Base-by-base conservation (phyloP, 2,329 filamentous ascomycete species). In the Pseudofabraea citricarpa region DNA sequence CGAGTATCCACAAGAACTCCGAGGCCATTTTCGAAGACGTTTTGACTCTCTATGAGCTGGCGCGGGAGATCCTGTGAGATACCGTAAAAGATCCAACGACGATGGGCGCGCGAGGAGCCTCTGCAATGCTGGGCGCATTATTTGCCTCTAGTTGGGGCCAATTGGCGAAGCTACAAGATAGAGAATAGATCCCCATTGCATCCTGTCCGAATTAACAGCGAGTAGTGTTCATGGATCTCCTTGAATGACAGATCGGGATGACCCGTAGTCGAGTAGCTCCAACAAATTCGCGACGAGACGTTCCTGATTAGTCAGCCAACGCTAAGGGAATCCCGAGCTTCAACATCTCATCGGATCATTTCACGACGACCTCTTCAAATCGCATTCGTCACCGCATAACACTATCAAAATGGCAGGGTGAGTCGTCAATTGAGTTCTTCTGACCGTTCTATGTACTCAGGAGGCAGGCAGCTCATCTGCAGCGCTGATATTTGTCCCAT, bases 351-450 rank as follows among this genome's bases (percentile, higher is more conserved):
- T 37, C 36, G 26, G 32, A 33, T 36, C 36, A 48, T 31, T 44
- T 46, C 39, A 37, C 26, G 39, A 46, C 36, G 41, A 40, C 44
- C 40, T 46, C 21, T 41, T 23, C 36, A 45, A 27, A 40, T 21
- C 35, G 36, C 23, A 43, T 23, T 32, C 37, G 18, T 32, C 36
- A 36, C 9, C 41, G 33, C 36, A 48, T 23, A 33, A 51, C 46
- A 36, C 46, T 53, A 24, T 44, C 52, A 56, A 48, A 58, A 59
- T 59, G 56, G 54, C 58, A 56, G 59, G 59, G 59, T 61, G 54
- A 43, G 56, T 51, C 4, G 38, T 42, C 24, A 41, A 45, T 45
- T 43, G 27, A 10, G 20, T 22, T 21, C 33, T 32, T 12, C 36
- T 6, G 15, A 24, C 29, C 32, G 6, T 32, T 32, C 8, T 7